Percentiles rank a stretch among this genome's conserved stretches.
phyloP scores from a whole-genome alignment of 768 basidiomycete genomes.

The Clathrus columnatus region DNA sequence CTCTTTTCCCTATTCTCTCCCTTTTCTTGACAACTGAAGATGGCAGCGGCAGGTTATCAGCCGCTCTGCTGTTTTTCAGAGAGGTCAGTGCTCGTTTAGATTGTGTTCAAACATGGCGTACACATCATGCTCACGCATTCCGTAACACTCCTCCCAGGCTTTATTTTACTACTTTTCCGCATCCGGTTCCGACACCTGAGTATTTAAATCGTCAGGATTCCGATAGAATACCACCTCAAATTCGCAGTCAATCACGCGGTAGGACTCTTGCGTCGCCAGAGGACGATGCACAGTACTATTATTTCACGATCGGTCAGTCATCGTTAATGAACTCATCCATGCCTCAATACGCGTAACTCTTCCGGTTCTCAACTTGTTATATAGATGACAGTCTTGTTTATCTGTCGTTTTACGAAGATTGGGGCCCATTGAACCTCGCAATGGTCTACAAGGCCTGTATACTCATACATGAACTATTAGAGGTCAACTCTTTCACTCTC shows the following conservation, averaged over 20 bases:
- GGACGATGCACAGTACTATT: constrained; percentile 72
- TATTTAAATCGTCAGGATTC: constrained; percentile 54
- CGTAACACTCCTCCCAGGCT: constrained; percentile 37
- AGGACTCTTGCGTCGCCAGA: constrained; percentile 62
- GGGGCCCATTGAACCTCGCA: constrained; percentile 87
- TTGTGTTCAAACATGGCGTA: background rate
- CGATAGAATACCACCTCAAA: constrained; percentile 44
- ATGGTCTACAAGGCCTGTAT: constrained; percentile 93
- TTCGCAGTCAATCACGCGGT: constrained; percentile 47
- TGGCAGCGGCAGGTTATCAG: constrained; percentile 38
- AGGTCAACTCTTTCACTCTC: constrained; percentile 34
- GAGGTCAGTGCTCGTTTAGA: constrained; percentile 38
- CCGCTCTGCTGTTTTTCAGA: constrained; percentile 74
- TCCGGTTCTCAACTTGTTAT: background rate
- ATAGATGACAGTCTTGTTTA: constrained; percentile 82
- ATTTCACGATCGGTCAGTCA: constrained; percentile 57
- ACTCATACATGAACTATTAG: constrained; percentile 79
- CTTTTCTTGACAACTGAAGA: background rate
- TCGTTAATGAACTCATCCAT: background rate
- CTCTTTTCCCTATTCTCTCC: background rate
- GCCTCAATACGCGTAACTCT: background rate
- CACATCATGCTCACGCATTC: background rate
- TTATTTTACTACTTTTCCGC: constrained; percentile 83
- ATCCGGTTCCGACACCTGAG: constrained; percentile 60
- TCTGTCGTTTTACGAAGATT: constrained; percentile 90